These are phyloP conservation scores for Scedosporium dehoogii DNA, from an alignment of 2,329 filamentous ascomycete genomes.

Conservation along the genomic window DNA sequence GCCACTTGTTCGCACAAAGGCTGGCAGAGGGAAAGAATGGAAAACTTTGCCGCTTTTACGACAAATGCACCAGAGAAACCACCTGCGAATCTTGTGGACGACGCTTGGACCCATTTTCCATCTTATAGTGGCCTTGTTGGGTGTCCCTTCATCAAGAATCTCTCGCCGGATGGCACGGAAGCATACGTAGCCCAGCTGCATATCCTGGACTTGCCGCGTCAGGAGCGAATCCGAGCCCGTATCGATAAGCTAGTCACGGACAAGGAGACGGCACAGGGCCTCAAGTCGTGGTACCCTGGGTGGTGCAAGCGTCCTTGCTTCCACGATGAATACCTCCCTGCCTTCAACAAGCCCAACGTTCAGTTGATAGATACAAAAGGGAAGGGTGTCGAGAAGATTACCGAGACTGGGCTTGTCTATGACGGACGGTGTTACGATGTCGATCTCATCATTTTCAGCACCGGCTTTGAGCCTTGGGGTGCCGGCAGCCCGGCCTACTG, in stretches of 20 bases:
- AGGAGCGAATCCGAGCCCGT: conserved; percentile 32
- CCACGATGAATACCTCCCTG: conserved; percentile 46
- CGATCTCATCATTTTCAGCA: no score
- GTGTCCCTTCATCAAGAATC: conserved; percentile 10
- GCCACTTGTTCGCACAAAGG: conserved; percentile 25
- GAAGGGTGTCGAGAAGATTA: conserved; percentile 27
- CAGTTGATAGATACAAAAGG: conserved; percentile 50
- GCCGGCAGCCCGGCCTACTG: no score
- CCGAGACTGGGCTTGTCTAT: no score
- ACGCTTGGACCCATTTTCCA: conserved; percentile 35
- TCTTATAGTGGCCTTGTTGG: conserved; percentile 28
- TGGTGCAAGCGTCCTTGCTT: conserved; percentile 57
- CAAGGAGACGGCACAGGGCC: conserved; percentile 33
- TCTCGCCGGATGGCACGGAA: conserved; percentile 12
- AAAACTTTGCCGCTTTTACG: conserved; percentile 2
- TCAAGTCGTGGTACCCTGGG: conserved; percentile 49
- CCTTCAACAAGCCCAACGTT: conserved; percentile 50
- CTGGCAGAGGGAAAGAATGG: conserved; percentile 27
- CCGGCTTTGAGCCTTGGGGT: no score
- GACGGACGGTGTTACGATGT: no score
- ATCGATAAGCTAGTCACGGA: conserved; percentile 40
- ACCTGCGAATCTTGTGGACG: conserved; percentile 31
- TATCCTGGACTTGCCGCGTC: conserved; percentile 27
- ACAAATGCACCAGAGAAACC: background rate
- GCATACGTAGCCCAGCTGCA: conserved; percentile 13